These are phyloP conservation scores for Eucalyptus tenuipes DNA, from an alignment of 345 rosid species.

Conservation along the genomic window DNA sequence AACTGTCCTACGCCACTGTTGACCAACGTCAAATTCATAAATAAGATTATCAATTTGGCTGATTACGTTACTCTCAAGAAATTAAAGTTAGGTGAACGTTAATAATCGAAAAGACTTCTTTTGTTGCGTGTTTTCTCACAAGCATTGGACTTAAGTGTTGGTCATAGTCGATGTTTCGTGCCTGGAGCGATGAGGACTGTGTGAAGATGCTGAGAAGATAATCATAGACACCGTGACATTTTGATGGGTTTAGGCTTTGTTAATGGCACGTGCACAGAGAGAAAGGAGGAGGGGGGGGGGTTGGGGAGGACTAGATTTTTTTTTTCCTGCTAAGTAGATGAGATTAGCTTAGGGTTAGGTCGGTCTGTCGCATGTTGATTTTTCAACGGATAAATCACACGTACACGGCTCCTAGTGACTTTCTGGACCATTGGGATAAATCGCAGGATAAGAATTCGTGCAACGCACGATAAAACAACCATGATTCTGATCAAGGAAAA, in stretches of 20 bases:
- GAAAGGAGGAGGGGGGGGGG: too few relatives aligned
- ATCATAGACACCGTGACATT: background rate
- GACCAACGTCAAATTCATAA: background rate
- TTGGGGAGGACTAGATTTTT: background rate
- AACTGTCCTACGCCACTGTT: background rate
- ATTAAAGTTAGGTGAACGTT: background rate
- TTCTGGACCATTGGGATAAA: background rate
- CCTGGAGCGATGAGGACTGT: conserved; percentile 25
- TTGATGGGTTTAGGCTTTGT: background rate
- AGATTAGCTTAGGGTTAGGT: background rate
- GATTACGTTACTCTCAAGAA: background rate
- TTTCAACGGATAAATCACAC: background rate
- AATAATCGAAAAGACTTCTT: background rate
- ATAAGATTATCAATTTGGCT: background rate
- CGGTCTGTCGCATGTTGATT: background rate
- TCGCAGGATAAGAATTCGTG: background rate
- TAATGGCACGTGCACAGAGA: background rate
- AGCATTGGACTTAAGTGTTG: background rate
- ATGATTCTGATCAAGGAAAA: background rate
- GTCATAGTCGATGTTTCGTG: conserved; percentile 17
- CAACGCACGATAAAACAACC: background rate
- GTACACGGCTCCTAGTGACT: background rate
- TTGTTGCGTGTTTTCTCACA: background rate
- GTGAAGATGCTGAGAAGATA: conserved; percentile 15
- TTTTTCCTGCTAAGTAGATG: background rate